These are phyloP conservation scores for Pseudotulostoma volvatum DNA, from an alignment of 495 filamentous ascomycete genomes.

Conservation along the genomic window DNA sequence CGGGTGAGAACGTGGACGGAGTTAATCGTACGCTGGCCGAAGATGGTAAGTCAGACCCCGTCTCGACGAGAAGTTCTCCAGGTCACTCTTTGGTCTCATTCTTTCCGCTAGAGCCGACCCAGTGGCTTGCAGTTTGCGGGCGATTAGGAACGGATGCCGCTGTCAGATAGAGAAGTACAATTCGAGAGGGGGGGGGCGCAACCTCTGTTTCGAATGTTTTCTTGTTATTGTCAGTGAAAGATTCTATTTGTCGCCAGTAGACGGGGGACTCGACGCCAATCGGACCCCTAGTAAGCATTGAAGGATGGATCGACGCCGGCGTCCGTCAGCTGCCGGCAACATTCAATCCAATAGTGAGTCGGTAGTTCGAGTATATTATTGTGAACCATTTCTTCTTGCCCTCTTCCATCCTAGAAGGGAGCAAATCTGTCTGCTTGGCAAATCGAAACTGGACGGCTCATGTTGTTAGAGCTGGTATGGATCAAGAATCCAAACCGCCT, in stretches of 20 bases:
- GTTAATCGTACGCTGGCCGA: slow-evolving; percentile 1
- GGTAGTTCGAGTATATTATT: too few relatives aligned
- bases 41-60: slow-evolving; percentile 2
- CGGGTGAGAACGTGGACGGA: too few relatives aligned
- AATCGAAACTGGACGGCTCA: too few relatives aligned
- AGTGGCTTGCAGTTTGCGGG: not conserved
- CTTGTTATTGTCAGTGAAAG: not conserved
- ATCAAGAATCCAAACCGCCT: too few relatives aligned
- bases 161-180: too few relatives aligned
- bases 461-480: too few relatives aligned
- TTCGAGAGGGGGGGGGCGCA: too few relatives aligned
- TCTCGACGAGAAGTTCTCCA: slow-evolving; percentile 3
- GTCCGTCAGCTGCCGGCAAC: not conserved
- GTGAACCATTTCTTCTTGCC: too few relatives aligned
- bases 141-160: not conserved
- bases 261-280: not conserved
- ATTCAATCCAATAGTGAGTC: not conserved
- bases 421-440: too few relatives aligned
- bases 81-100: not conserved
- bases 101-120: not conserved
- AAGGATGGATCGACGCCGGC: not conserved
- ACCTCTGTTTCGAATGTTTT: too few relatives aligned
- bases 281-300: not conserved
- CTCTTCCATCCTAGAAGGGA: too few relatives aligned
- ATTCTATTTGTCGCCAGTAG: not conserved